Evolutionary conservation across 352 stramenopile genomes (phyloP), one percentile per base, ranked within the genome.

Genomic region (Pythium apleroticum): DNA sequence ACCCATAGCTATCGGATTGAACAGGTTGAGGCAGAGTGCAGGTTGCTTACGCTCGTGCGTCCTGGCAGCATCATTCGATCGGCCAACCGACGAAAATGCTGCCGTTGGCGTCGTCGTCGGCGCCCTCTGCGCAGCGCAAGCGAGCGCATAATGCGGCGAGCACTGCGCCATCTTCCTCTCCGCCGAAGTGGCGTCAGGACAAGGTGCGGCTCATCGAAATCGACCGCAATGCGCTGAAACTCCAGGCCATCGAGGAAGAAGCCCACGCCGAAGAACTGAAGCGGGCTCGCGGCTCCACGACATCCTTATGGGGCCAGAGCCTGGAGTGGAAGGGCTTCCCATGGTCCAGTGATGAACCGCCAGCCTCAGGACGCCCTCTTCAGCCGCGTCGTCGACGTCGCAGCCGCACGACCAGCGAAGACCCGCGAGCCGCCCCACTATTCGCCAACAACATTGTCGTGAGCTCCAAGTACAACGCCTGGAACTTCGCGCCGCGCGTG

Each of bases 391-490:
- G 56, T 1, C 46, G 39, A 17, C 60, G 49, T 4, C 48, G 66
- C 0, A 61, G 60, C 48, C 60, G 60, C 31, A 73, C 54, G 8
- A 64, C 50, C 17, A 71, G 31, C 31, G 52, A 70, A 31, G 65
- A 69, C 14, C 46, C 49, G 17, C 60, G 58, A 12, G 55, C 53
- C 14, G 57, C 63, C 6, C n/a, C 31, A 9, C 25, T 31, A 14
- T 91, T 93, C 50, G 71, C 71, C 11, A 76, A 60, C 60, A 94
- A 96, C 57, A 71, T 88, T 30, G 81, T 96, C 15, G 73, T 89
- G 33, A 95, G 78, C 28, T 82, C 88, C 61, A 94, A 95, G 73
- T 96, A 96, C 67, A 95, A 64, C 30, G 33, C 75, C 14, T 89
- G 74, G 76, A 94, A 90, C 67, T 96, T 96, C 58, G 63, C 68